phyloP scores from a whole-genome alignment of 306 rosid genomes.

The Ochetophila trinervis region DNA sequence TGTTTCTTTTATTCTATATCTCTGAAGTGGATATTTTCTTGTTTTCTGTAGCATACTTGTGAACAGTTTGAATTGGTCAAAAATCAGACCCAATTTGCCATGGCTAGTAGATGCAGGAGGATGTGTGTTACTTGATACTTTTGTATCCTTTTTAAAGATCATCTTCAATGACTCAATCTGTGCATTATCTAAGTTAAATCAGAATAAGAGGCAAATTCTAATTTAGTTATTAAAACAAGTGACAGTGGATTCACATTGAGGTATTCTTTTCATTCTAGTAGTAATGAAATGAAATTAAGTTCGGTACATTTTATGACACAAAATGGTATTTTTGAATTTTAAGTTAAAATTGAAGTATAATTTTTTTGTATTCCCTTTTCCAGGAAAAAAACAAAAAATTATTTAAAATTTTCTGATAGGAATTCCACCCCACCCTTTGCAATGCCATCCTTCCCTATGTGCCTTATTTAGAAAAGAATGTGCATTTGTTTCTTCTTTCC shows the following conservation, averaged over 20 bases:
- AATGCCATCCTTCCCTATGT: no score
- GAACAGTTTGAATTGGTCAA: constrained; percentile 66
- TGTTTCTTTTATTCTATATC: neutral
- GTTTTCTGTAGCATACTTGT: constrained; percentile 60
- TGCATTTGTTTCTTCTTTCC: neutral
- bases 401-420: no score
- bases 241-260: no score
- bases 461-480: neutral
- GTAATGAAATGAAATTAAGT: no score
- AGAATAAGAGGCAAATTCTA: neutral
- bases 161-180: neutral
- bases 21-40: neutral
- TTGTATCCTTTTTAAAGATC: constrained; percentile 56
- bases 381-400: no score
- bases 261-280: no score
- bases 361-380: no score
- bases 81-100: constrained; percentile 66
- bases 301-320: no score
- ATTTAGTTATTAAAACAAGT: no score
- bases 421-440: no score
- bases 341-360: no score
- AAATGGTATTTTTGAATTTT: no score
- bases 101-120: constrained; percentile 92
- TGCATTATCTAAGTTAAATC: neutral
- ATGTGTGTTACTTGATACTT: constrained; percentile 71